Conservation (phyloP, 768 basidiomycete genomes). For the Calocybe indica region DNA sequence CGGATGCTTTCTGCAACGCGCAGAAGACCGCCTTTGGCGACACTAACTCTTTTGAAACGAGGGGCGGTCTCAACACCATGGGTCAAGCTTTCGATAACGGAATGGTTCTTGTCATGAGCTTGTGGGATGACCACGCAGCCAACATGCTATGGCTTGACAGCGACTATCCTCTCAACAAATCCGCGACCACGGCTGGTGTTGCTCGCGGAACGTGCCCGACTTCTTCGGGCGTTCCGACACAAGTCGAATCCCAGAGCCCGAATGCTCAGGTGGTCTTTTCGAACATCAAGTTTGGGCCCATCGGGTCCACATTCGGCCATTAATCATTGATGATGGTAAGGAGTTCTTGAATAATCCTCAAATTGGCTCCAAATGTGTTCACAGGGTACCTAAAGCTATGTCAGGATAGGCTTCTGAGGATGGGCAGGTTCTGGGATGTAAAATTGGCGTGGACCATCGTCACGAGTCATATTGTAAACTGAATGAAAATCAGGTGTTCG, state of each 20-base stretch:
- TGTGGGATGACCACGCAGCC: constrained; percentile 37
- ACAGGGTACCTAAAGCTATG: too few relatives aligned
- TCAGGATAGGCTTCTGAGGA: too few relatives aligned
- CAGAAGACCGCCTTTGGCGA: constrained; percentile 41
- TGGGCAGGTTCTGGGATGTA: too few relatives aligned
- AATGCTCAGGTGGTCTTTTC: constrained; percentile 31
- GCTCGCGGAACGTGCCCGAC: constrained; percentile 34
- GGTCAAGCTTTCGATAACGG: constrained; percentile 29
- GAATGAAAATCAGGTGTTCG: too few relatives aligned
- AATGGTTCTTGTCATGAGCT: constrained; percentile 34
- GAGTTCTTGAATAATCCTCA: too few relatives aligned
- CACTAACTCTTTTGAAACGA: constrained; percentile 31
- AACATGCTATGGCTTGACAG: constrained; percentile 23
- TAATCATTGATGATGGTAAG: too few relatives aligned
- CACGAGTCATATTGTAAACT: too few relatives aligned
- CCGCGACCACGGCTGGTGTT: constrained; percentile 20
- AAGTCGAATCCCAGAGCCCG: constrained; percentile 26
- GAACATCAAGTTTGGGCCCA: constrained; percentile 34
- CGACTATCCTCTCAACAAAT: constrained; percentile 20
- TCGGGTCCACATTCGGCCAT: constrained; percentile 4
- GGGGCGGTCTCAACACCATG: constrained; percentile 37
- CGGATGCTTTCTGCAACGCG: constrained; percentile 28
- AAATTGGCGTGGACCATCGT: too few relatives aligned
- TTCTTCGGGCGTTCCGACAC: constrained; percentile 26
- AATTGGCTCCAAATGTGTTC: too few relatives aligned